Conservation (phyloP, 805 yeast genomes). For the Zygoascus ofunaensis region DNA sequence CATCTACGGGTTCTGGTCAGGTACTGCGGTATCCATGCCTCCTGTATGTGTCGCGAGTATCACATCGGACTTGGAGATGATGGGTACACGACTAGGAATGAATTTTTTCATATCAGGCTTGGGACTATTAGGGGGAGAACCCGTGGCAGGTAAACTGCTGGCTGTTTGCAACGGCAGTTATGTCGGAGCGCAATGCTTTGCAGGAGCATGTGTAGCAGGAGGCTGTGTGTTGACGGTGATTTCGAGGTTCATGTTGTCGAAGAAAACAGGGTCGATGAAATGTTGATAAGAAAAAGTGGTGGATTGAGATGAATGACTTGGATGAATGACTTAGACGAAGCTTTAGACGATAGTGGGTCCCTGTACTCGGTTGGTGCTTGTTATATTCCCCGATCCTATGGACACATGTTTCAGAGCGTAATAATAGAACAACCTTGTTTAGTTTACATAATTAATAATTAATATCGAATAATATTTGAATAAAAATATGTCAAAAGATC, state of each 20-base stretch:
- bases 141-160: slow-evolving; percentile 25
- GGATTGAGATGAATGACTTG: no score
- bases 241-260: neutral
- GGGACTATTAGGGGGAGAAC: slow-evolving; percentile 29
- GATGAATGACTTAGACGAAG: no score
- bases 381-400: no score
- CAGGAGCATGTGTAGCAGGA: slow-evolving; percentile 7
- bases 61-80: slow-evolving; percentile 35
- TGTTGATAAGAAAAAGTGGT: no score
- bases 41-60: slow-evolving; percentile 24
- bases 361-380: no score
- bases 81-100: slow-evolving; percentile 45
- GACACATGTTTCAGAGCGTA: no score
- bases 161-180: slow-evolving; percentile 13
- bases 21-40: slow-evolving; percentile 26
- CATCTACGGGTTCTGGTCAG: slow-evolving; percentile 28
- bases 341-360: no score
- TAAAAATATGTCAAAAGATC: no score
- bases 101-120: slow-evolving; percentile 52
- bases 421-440: no score
- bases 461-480: no score
- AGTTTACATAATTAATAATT: no score
- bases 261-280: neutral
- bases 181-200: slow-evolving; percentile 15
- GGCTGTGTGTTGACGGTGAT: slow-evolving; percentile 1